Evolutionary conservation across 2,329 filamentous ascomycete species (phyloP), one percentile per base, ranked within the genome.

Genomic region (Claviceps sp.): DNA sequence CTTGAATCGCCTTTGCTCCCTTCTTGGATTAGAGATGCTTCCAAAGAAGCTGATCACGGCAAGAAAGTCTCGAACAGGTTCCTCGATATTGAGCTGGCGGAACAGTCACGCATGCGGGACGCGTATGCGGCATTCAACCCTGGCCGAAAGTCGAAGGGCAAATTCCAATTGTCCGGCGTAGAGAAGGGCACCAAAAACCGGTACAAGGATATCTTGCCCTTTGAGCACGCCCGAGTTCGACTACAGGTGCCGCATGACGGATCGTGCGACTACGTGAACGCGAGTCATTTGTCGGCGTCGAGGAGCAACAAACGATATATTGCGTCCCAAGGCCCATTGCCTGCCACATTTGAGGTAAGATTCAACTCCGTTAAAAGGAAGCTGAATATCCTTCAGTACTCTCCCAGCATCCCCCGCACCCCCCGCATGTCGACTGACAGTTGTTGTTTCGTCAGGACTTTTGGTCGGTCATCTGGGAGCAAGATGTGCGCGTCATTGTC

Each of bases 181-280:
- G 93, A 98, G 62, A 93, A 96, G 66, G 93, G 93, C 7, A 81
- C 77, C 18, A 97, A 97, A 72, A 98, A 98, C 61, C 81, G 93
- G 8, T 98, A 98, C 72, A 97, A 96, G 71, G 94, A 96, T 59
- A 96, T 97, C 52, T 84, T 95, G 69, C 93, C 93, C 0, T 98
- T 94, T 64, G 91, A 97, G 62, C 93, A 98, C 67, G 84, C 89
- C 2, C 76, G 93, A 54, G 93, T 98, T 51, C 89, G 81, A 58
- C 69, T 98, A 47, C 76, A 86, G 57, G 79, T 81, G 43, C 79
- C 84, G 38, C 71, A 77, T 0, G 71, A 77, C 1, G 84, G 83
- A 13, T 76, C 74, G 22, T 95, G 91, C 66, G 93, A 98, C 66
- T 98, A 98, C 62, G 82, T 98, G 69, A 98, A 98, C 63, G 93